Conservation (phyloP, 441 rosid species). For the Hura crepitans region DNA sequence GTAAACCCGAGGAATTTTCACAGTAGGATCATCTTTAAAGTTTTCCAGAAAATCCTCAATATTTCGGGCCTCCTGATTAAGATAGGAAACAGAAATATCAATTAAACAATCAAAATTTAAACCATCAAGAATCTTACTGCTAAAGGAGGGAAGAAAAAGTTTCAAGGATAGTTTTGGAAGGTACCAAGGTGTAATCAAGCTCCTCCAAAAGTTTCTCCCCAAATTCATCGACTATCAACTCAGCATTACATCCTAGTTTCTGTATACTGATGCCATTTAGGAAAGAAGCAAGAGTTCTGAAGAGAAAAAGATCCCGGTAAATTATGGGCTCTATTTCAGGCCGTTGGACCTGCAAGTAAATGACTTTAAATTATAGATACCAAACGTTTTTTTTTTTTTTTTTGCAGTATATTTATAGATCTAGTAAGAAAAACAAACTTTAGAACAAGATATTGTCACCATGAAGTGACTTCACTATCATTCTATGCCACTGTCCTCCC, state of each 20-base stretch:
- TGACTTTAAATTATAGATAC: slow-evolving; percentile 7
- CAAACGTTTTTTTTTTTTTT: too few relatives aligned
- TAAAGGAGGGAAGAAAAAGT: background rate
- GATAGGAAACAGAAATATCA: slow-evolving; percentile 15
- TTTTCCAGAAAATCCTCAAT: slow-evolving; percentile 90
- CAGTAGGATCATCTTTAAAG: slow-evolving; percentile 87
- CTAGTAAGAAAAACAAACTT: background rate
- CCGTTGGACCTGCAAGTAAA: slow-evolving; percentile 73
- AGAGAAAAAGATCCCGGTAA: slow-evolving; percentile 88
- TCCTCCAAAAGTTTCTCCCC: slow-evolving; percentile 97
- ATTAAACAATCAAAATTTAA: slow-evolving; percentile 9
- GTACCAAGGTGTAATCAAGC: slow-evolving; percentile 94
- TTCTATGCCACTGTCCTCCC: too few relatives aligned
- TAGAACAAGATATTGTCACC: background rate
- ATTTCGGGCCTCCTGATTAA: slow-evolving; percentile 78
- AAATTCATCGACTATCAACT: slow-evolving; percentile 92
- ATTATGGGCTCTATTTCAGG: slow-evolving; percentile 89
- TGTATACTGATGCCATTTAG: slow-evolving; percentile 80
- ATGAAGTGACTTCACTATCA: background rate
- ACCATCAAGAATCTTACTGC: background rate
- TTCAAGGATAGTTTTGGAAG: slow-evolving; percentile 21
- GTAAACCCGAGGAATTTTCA: slow-evolving; percentile 88
- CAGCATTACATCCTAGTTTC: slow-evolving; percentile 93
- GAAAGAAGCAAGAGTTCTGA: slow-evolving; percentile 89
- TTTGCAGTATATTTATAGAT: background rate